A percentile compares a stretch with the other conserved stretches of the same genome.
These are phyloP conservation scores for Penicillium sp. DNA, from an alignment of 2,329 filamentous ascomycete species.

Conservation along the genomic window DNA sequence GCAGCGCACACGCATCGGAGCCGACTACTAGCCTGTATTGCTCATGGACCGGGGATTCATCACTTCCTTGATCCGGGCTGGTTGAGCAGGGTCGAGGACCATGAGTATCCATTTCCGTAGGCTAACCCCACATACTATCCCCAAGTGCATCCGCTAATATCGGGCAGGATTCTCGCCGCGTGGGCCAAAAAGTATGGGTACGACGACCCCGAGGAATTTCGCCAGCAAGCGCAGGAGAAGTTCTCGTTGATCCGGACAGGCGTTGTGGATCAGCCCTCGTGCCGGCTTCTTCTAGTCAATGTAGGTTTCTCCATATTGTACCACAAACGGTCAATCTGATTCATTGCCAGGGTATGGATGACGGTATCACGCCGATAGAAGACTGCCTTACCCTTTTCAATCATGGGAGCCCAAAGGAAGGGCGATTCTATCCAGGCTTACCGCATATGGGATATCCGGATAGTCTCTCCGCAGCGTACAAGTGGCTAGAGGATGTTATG, in stretches of 20 bases:
- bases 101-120: constrained; percentile 68
- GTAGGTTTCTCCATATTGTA: constrained; percentile 40
- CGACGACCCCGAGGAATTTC: constrained; percentile 59
- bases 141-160: not conserved
- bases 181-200: constrained; percentile 69
- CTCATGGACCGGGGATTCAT: constrained; percentile 68
- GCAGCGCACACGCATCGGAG: constrained; percentile 69
- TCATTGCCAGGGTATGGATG: constrained; percentile 58
- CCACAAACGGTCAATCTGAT: not conserved
- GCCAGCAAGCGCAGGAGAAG: constrained; percentile 60
- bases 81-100: constrained; percentile 65
- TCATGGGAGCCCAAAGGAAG: constrained; percentile 69
- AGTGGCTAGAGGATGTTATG: no score
- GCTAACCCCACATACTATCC: constrained; percentile 21
- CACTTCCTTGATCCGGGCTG: constrained; percentile 65
- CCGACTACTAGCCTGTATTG: constrained; percentile 60
- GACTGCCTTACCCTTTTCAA: constrained; percentile 69
- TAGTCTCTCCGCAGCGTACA: no score
- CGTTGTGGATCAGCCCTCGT: constrained; percentile 61
- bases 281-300: constrained; percentile 65
- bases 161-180: constrained; percentile 53
- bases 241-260: constrained; percentile 67
- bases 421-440: constrained; percentile 64
- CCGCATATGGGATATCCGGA: constrained; percentile 70
- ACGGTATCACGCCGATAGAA: constrained; percentile 71